phyloP scores from a whole-genome alignment of 345 rosid genomes.

The Eucalyptus urophylla region DNA sequence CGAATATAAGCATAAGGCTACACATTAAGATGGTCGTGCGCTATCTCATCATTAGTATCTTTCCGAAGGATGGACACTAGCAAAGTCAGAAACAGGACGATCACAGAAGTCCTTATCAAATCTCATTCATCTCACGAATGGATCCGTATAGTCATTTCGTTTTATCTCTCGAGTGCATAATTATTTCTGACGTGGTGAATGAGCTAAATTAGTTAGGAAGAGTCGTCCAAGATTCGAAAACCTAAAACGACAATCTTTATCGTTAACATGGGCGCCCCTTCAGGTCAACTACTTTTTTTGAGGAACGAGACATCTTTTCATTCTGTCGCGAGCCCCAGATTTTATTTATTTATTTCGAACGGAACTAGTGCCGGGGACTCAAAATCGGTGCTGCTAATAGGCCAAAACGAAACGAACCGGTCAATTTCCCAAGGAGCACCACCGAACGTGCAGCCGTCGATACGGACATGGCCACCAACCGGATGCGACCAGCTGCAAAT shows the following conservation, averaged over 20 bases:
- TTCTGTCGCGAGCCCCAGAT: background rate
- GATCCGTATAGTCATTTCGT: background rate
- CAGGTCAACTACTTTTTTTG: background rate
- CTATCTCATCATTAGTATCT: background rate
- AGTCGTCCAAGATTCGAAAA: background rate
- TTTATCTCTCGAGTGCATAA: background rate
- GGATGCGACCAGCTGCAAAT: background rate
- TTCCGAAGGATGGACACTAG: background rate
- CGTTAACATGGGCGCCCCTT: background rate
- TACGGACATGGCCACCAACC: no score
- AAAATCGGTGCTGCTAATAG: background rate
- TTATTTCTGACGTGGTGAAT: background rate
- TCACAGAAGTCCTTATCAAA: background rate
- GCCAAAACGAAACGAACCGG: background rate
- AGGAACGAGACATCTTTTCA: background rate
- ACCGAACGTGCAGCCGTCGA: background rate
- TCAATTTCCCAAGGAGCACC: background rate
- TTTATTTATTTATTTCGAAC: no score
- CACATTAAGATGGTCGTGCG: background rate
- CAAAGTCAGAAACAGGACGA: background rate
- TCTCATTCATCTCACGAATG: background rate
- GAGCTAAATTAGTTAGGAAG: background rate
- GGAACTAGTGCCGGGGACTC: background rate
- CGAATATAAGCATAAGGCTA: accelerated
- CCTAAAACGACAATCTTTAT: background rate